Base-by-base conservation (phyloP, 192 early-diverging fungal species). In the Umbelopsis ramanniana region DNA sequence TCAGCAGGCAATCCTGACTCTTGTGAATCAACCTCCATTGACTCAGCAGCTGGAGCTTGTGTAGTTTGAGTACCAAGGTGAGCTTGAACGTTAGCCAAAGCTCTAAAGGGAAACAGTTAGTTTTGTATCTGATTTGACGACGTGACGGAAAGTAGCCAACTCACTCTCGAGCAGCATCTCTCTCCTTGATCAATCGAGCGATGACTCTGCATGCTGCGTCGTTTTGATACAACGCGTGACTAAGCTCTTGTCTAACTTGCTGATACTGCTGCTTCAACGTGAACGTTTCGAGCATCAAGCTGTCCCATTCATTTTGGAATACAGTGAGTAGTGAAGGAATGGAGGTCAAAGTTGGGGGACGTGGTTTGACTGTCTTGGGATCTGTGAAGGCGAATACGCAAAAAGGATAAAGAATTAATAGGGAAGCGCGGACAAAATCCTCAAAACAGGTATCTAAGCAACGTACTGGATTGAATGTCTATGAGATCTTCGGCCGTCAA, bases 271-370 rank as follows among this genome's bases (percentile, higher is more conserved):
- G 91, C 79, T 95, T 95, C 68, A 99, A 86, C 43, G 89, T 89
- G 77, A 92, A 94, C 3, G 96, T 93, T 84, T 99, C 97, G 26
- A 99, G 85, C 85, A 98, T 95, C 17, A 94, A 81, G n/a, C 93
- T 85, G 73, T 99, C 97, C 93, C 94, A 99, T 77, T 99, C 97
- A 77, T 95, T 95, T 75, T 99, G 97, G 45, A 99, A 89, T 2
- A 90, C 85, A 11, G 89, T 83, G 17, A 99, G 86, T 22, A 97
- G 83, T 29, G 94, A 89, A 14, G 97, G 97, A 43, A 99, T 89
- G 21, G 96, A 98, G 37, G 94, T 96, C 72, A 93, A 81, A 11
- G 92, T 89, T 24, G 97, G 96, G 40, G 94, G 94, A 21, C 94
- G 91, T 23, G 97, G 97, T 67, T 89, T 91, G 37, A 95, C 89